phyloP scores from a whole-genome alignment of 768 basidiomycete genomes.

The Candolleomyces efflorescens region DNA sequence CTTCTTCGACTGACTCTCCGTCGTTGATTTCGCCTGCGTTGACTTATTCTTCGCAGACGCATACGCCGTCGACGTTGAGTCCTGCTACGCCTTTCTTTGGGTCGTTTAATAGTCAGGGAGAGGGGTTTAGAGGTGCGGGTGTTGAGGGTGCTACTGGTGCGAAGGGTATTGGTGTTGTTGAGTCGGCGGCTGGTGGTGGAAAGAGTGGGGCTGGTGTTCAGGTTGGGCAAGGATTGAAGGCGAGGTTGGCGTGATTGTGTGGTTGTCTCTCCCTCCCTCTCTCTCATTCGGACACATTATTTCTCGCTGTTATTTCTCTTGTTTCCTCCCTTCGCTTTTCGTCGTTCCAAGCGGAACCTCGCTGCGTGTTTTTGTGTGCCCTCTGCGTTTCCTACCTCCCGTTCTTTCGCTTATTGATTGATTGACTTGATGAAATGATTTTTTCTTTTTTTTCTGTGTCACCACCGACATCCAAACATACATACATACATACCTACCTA shows the following conservation, averaged over 20 bases:
- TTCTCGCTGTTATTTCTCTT: too few species aligned
- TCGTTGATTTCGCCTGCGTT: slow-evolving; percentile 62
- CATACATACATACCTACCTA: too few species aligned
- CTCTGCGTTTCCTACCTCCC: too few species aligned
- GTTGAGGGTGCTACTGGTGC: background rate
- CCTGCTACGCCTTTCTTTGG: slow-evolving; percentile 71
- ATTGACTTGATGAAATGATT: too few species aligned
- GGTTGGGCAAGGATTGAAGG: background rate
- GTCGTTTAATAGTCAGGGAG: slow-evolving; percentile 40
- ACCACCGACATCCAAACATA: too few species aligned
- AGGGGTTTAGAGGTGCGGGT: slow-evolving; percentile 22
- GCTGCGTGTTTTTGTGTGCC: too few species aligned
- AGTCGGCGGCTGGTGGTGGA: background rate
- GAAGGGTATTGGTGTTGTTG: background rate
- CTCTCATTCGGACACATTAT: too few species aligned
- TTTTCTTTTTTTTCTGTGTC: too few species aligned
- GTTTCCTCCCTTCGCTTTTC: too few species aligned
- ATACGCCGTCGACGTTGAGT: slow-evolving; percentile 61
- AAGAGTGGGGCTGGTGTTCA: too few species aligned
- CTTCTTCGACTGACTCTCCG: slow-evolving; percentile 23
- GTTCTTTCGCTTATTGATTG: too few species aligned
- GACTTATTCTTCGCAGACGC: slow-evolving; percentile 60
- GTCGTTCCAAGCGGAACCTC: too few species aligned
- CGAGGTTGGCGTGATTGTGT: background rate
- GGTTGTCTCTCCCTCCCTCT: background rate